Conservation (phyloP, 768 basidiomycete genomes). For the Tylopilus balloui region DNA sequence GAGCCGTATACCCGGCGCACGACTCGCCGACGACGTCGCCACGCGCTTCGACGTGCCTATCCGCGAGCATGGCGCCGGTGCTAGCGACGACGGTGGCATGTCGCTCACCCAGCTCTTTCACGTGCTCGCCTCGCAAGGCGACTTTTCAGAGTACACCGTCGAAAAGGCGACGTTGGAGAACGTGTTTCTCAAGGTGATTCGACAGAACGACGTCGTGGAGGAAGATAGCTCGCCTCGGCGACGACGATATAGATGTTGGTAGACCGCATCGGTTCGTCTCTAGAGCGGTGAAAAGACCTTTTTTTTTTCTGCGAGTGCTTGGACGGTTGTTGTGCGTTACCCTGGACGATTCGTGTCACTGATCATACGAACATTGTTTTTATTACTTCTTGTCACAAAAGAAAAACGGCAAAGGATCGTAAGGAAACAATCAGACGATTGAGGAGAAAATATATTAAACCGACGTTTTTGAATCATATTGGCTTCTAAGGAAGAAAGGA, state of each 20-base stretch:
- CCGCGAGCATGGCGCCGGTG: conserved; percentile 7
- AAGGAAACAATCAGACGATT: conserved; percentile 6
- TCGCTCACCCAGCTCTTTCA: conserved; percentile 59
- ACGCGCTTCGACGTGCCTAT: conserved; percentile 74
- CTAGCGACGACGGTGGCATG: conserved; percentile 19
- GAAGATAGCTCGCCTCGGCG: conserved; percentile 29
- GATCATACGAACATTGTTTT: conserved; percentile 1
- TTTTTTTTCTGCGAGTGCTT: too few species aligned
- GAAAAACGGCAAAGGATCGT: neutral
- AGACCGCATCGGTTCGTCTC: too few species aligned
- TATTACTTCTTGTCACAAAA: conserved; percentile 7
- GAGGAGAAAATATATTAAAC: conserved; percentile 18
- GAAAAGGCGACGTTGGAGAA: conserved; percentile 68
- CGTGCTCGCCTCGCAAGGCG: conserved; percentile 45
- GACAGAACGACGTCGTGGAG: conserved; percentile 56
- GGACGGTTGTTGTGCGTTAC: too few species aligned
- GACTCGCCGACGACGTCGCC: conserved; percentile 68
- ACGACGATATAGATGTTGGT: conserved; percentile 4
- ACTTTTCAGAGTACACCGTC: conserved; percentile 64
- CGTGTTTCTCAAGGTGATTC: conserved; percentile 67
- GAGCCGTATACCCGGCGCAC: conserved; percentile 56
- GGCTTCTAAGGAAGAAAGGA: conserved; percentile 11
- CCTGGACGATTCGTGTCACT: too few species aligned
- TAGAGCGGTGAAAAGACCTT: too few species aligned
- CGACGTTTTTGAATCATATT: neutral